Evolutionary conservation across 208 protist species (phyloP).

Genomic region (Leishmania tarentolae): DNA sequence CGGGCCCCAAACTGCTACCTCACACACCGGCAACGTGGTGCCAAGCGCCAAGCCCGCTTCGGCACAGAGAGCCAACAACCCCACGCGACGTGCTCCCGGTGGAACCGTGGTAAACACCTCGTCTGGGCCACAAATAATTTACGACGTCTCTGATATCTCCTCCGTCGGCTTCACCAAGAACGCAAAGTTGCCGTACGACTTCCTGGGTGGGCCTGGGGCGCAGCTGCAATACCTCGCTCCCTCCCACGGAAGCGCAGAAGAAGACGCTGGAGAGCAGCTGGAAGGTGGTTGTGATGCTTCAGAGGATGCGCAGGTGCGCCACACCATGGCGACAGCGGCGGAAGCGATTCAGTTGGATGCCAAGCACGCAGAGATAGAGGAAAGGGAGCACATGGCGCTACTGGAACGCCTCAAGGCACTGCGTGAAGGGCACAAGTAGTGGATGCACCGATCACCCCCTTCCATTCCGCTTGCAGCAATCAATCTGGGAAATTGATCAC

Average conservation of each 20-base stretch:
- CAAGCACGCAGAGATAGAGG: conserved; percentile 48
- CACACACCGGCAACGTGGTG: background rate
- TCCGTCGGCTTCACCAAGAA: conserved; percentile 62
- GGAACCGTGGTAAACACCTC: conserved; percentile 54
- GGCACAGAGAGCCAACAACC: background rate
- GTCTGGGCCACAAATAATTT: conserved; percentile 60
- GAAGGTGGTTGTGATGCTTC: conserved; percentile 23
- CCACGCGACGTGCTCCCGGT: conserved; percentile 18
- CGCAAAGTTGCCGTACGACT: conserved; percentile 48
- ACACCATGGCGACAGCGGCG: conserved; percentile 41
- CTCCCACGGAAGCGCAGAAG: background rate
- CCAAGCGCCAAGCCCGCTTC: background rate
- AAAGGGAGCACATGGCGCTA: conserved; percentile 54
- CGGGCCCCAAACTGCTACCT: background rate
- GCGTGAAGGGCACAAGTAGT: conserved; percentile 26
- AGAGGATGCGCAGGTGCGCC: conserved; percentile 52
- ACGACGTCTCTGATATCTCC: conserved; percentile 78
- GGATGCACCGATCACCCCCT: background rate
- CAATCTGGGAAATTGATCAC: background rate
- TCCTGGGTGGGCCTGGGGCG: conserved; percentile 43
- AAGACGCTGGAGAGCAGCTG: background rate
- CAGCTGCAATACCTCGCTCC: conserved; percentile 28
- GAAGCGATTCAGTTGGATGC: conserved; percentile 58
- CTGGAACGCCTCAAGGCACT: conserved; percentile 54
- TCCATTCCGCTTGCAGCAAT: background rate